These are phyloP conservation scores for Geotrichum aggregatum DNA, from an alignment of 1,139 yeast species.

Conservation along the genomic window DNA sequence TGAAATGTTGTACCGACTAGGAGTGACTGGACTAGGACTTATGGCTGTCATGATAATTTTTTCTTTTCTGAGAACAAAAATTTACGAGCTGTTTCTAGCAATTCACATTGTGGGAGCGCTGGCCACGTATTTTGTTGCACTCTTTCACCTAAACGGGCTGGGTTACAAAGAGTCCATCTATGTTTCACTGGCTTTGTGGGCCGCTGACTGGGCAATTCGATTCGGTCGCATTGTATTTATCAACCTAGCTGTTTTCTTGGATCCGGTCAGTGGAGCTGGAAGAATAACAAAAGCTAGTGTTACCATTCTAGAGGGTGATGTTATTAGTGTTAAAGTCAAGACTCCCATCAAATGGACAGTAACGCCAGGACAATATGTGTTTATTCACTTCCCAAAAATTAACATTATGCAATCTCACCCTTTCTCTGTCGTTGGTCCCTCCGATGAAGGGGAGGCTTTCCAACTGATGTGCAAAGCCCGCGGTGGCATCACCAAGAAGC, in stretches of 20 bases:
- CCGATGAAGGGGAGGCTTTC: constrained; percentile 37
- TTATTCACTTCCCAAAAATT: constrained; percentile 49
- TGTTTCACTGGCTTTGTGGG: constrained; percentile 44
- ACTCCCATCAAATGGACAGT: constrained; percentile 43
- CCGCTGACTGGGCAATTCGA: constrained; percentile 43
- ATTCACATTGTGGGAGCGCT: constrained; percentile 45
- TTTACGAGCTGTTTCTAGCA: constrained; percentile 48
- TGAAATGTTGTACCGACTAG: constrained; percentile 46
- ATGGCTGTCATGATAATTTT: constrained; percentile 47
- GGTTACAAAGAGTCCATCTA: constrained; percentile 48
- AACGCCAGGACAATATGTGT: constrained; percentile 62
- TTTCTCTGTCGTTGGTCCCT: constrained; percentile 50
- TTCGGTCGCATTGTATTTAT: constrained; percentile 39
- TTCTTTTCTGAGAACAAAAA: constrained; percentile 47
- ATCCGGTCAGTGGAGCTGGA: constrained; percentile 33
- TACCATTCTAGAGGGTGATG: constrained; percentile 34
- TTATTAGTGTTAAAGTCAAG: constrained; percentile 33
- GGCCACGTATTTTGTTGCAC: constrained; percentile 46
- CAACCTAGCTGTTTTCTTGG: constrained; percentile 40
- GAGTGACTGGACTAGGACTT: constrained; percentile 53
- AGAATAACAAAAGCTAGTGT: constrained; percentile 41
- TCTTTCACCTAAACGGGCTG: constrained; percentile 47
- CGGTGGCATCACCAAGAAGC: constrained; percentile 35
- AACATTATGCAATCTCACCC: constrained; percentile 58
- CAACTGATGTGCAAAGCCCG: constrained; percentile 41